Evolutionary conservation across 345 rosid species (phyloP).

Genomic region (Capsella bursapastoris): DNA sequence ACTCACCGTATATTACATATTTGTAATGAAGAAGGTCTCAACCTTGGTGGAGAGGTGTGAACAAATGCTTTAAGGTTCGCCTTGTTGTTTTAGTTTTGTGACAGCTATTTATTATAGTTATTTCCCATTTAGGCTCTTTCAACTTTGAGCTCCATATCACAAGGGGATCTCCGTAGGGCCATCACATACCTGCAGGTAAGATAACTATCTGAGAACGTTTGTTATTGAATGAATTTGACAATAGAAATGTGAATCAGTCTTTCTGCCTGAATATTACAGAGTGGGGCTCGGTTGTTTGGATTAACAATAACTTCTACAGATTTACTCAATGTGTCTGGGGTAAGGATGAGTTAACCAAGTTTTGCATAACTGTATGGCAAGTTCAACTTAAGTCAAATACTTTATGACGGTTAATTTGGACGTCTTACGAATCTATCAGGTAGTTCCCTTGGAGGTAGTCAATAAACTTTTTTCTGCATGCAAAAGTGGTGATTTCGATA

Average conservation of each 20-base stretch:
- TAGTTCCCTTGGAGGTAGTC: constrained; percentile 72
- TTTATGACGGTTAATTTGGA: constrained; percentile 19
- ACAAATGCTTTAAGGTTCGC: constrained; percentile 33
- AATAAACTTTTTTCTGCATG: constrained; percentile 66
- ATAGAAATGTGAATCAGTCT: constrained; percentile 6
- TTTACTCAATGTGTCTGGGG: constrained; percentile 84
- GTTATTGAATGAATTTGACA: not conserved
- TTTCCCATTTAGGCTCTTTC: constrained; percentile 68
- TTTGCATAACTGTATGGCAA: not conserved
- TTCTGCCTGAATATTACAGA: constrained; percentile 58
- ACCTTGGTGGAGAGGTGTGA: constrained; percentile 72
- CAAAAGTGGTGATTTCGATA: constrained; percentile 85
- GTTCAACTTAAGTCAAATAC: constrained; percentile 8
- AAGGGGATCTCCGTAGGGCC: constrained; percentile 98
- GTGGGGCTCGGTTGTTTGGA: constrained; percentile 93
- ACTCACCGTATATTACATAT: constrained; percentile 76
- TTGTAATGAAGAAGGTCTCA: constrained; percentile 85
- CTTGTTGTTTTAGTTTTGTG: constrained; percentile 15
- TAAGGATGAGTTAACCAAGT: constrained; percentile 46
- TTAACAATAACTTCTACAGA: constrained; percentile 82
- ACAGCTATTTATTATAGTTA: constrained; percentile 12
- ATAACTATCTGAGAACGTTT: not conserved
- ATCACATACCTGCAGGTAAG: constrained; percentile 93
- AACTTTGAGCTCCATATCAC: constrained; percentile 81
- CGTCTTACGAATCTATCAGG: constrained; percentile 50